These are phyloP conservation scores for Pterulicium gracile DNA, from an alignment of 1,284 basidiomycete species.

Conservation along the genomic window DNA sequence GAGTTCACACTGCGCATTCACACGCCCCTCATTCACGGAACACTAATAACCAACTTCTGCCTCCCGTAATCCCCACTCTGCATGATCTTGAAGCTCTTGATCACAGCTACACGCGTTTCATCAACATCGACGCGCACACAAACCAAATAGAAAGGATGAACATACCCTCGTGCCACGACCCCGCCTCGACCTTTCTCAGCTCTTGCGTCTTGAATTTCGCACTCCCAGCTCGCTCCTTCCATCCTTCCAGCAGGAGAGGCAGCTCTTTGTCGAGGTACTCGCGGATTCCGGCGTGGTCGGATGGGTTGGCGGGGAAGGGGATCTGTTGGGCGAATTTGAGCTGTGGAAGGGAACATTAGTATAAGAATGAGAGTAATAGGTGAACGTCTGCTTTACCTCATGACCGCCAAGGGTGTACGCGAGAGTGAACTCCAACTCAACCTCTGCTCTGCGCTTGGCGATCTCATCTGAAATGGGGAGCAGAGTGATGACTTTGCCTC, in stretches of 20 bases:
- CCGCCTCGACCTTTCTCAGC: neutral
- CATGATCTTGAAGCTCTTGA: slow-evolving; percentile 2
- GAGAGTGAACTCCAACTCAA: neutral
- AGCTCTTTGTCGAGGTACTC: neutral
- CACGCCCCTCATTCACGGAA: too few relatives aligned
- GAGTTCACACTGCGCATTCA: too few relatives aligned
- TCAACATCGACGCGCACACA: neutral
- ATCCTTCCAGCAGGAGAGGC: neutral
- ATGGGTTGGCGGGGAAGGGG: neutral
- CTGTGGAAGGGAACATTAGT: neutral
- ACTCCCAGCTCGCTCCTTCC: neutral
- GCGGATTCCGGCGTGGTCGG: neutral
- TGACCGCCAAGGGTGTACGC: neutral
- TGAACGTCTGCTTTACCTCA: too few relatives aligned
- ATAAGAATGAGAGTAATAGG: too few relatives aligned
- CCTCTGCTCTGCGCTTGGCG: neutral
- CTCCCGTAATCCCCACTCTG: slow-evolving; percentile 1
- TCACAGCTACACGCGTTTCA: neutral
- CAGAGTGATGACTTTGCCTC: neutral
- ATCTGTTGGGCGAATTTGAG: neutral
- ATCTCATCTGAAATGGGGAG: neutral
- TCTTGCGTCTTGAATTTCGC: neutral
- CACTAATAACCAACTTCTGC: neutral
- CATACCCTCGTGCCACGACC: neutral
- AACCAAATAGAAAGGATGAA: neutral